Evolutionary conservation across 768 basidiomycete species (phyloP).

Genomic region (Lyophyllum shimeji): DNA sequence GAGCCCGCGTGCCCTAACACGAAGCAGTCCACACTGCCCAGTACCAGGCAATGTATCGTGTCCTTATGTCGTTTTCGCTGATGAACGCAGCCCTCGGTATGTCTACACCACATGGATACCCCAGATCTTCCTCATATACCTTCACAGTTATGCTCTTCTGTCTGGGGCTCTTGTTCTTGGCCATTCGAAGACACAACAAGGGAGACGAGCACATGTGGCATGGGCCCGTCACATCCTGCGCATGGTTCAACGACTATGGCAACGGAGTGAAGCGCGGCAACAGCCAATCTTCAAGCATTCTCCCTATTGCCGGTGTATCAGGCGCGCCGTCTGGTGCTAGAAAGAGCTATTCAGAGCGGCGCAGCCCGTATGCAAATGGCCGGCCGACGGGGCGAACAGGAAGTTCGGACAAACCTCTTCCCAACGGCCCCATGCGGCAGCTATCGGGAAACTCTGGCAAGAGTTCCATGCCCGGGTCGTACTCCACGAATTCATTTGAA

Average conservation of each 20-base stretch:
- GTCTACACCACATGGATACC: conserved; percentile 21
- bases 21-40: conserved; percentile 75
- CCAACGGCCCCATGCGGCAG: conserved; percentile 28
- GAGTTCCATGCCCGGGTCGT: conserved; percentile 31
- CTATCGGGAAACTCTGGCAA: conserved; percentile 28
- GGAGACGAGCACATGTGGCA: conserved; percentile 65
- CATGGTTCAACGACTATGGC: conserved; percentile 65
- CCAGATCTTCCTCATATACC: neutral
- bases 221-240: conserved; percentile 65
- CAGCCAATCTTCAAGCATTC: conserved; percentile 35
- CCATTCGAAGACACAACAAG: conserved; percentile 39
- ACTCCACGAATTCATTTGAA: conserved; percentile 34
- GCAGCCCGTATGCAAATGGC: conserved; percentile 17
- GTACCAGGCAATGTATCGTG: conserved; percentile 87
- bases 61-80: conserved; percentile 76
- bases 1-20: conserved; percentile 11
- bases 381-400: conserved; percentile 13
- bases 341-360: conserved; percentile 11
- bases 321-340: conserved; percentile 5
- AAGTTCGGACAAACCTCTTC: conserved; percentile 23
- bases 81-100: conserved; percentile 73
- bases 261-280: conserved; percentile 35
- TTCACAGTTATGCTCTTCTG: conserved; percentile 36
- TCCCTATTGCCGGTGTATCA: conserved; percentile 28
- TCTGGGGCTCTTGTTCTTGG: conserved; percentile 38